A percentile compares a stretch with the other conserved stretches of the same genome.
Conservation (phyloP, 2,329 filamentous ascomycete genomes). For the Aspergillus sergii region DNA sequence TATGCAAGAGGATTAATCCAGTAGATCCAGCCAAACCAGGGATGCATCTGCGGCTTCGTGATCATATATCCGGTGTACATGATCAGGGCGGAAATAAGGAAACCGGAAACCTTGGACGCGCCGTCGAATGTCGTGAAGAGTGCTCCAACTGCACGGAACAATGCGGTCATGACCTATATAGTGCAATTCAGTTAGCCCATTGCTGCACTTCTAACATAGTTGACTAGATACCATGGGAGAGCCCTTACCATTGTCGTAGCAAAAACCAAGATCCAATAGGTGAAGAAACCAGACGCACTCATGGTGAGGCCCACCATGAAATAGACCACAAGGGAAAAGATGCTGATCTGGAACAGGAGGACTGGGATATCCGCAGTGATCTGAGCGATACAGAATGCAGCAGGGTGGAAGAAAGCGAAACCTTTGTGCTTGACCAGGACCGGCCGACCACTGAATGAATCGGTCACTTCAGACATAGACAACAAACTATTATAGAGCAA, state of each 20-base stretch:
- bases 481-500: conserved; percentile 65
- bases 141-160: conserved; percentile 61
- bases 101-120: conserved; percentile 57
- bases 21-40: conserved; percentile 54
- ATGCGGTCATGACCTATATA: conserved; percentile 56
- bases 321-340: conserved; percentile 63
- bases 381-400: conserved; percentile 47
- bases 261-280: conserved; percentile 60
- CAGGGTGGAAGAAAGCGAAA: conserved; percentile 61
- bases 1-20: conserved; percentile 45
- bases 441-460: conserved; percentile 63
- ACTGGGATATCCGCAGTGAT: conserved; percentile 56
- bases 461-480: conserved; percentile 67
- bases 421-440: conserved; percentile 61
- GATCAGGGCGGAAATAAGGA: conserved; percentile 39
- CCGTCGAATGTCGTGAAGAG: conserved; percentile 60
- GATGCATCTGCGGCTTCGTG: conserved; percentile 52
- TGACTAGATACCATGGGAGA: too few relatives aligned
- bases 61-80: conserved; percentile 50
- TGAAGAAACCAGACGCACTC: conserved; percentile 61
- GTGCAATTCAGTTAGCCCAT: neutral
- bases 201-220: neutral
- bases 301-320: conserved; percentile 63
- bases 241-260: conserved; percentile 47
- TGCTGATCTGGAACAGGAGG: conserved; percentile 61